Percentiles rank a stretch among this genome's conserved stretches.
Evolutionary conservation across 139 green algal species (phyloP).

Genomic region (Chlamydomonas urium): DNA sequence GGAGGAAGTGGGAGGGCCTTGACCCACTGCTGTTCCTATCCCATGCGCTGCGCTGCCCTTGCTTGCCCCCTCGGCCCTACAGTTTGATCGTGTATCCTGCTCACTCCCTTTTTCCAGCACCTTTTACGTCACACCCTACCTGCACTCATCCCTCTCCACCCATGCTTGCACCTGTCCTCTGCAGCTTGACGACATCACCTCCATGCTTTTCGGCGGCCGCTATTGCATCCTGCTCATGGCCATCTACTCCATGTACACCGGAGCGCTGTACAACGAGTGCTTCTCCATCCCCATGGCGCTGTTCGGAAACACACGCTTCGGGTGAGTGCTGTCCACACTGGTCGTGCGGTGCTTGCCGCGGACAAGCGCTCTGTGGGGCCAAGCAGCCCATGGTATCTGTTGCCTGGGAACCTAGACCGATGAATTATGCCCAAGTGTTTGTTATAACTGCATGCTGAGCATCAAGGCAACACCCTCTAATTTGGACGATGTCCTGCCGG

Average conservation of each 20-base stretch:
- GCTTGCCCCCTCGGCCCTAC: background rate
- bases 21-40: too few species aligned
- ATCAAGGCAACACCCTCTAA: too few species aligned
- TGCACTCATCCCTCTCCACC: background rate
- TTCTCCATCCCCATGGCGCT: slow-evolving; percentile 93
- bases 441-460: too few species aligned
- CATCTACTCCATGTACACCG: slow-evolving; percentile 94
- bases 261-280: slow-evolving; percentile 96
- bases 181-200: slow-evolving; percentile 84
- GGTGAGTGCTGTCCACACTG: too few species aligned
- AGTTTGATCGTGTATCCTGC: background rate
- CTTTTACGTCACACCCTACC: background rate
- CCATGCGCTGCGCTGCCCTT: background rate
- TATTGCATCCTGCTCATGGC: slow-evolving; percentile 97
- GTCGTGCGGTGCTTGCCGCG: too few species aligned
- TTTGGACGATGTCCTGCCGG: too few species aligned
- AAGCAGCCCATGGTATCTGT: too few species aligned
- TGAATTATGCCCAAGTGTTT: too few species aligned
- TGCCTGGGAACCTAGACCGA: too few species aligned
- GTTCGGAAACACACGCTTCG: slow-evolving; percentile 58
- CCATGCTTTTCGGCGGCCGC: slow-evolving; percentile 88
- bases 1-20: too few species aligned
- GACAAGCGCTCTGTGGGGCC: too few species aligned
- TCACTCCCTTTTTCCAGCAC: background rate
- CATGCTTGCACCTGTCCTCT: too few species aligned